These are phyloP conservation scores for Starmera amethionina DNA, from an alignment of 805 yeast genomes.

Conservation along the genomic window DNA sequence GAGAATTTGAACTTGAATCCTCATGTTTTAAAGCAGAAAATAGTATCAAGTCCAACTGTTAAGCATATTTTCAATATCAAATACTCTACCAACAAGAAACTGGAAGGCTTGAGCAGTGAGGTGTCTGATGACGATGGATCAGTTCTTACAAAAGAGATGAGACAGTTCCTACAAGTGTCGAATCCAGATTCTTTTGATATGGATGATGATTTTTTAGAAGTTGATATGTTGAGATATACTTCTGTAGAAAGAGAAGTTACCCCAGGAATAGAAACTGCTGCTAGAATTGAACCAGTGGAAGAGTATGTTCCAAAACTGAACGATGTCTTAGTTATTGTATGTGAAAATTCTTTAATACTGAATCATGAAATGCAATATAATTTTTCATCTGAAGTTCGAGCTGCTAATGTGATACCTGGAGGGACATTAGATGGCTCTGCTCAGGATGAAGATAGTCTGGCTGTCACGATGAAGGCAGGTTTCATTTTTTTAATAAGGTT, in stretches of 20 bases:
- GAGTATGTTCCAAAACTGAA: conserved; percentile 6
- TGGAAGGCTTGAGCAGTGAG: conserved; percentile 10
- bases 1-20: conserved; percentile 4
- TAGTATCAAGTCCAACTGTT: conserved; percentile 32
- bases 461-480: conserved; percentile 29
- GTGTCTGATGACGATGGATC: conserved; percentile 7
- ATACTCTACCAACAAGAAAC: conserved; percentile 9
- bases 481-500: conserved; percentile 29
- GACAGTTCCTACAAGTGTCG: conserved; percentile 10
- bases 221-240: conserved; percentile 11
- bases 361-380: conserved; percentile 5
- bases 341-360: conserved; percentile 8
- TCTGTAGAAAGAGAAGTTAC: not conserved
- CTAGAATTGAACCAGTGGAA: conserved; percentile 1
- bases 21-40: conserved; percentile 23
- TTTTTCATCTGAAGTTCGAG: conserved; percentile 9
- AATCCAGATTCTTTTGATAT: conserved; percentile 15
- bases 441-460: conserved; percentile 25
- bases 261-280: not conserved
- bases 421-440: conserved; percentile 2
- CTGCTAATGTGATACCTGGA: conserved; percentile 11
- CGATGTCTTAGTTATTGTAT: conserved; percentile 7
- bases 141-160: conserved; percentile 3
- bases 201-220: conserved; percentile 12
- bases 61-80: conserved; percentile 23